Evolutionary conservation across 78 protist genomes (phyloP).

Genomic region (Creolimax fragrantissima): DNA sequence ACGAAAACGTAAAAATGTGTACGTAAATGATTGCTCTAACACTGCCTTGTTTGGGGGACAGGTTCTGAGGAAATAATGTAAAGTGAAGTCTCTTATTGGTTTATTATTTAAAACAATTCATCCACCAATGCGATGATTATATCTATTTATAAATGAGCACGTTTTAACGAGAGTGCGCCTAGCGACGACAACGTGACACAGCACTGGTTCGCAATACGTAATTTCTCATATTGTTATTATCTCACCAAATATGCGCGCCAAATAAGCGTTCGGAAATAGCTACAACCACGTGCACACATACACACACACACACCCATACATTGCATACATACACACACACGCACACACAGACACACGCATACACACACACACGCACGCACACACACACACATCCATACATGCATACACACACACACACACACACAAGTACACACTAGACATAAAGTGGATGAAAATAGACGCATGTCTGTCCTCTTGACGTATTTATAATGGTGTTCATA

Average conservation of each 20-base stretch:
- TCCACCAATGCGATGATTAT: not conserved
- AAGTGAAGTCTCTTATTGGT: too few relatives aligned
- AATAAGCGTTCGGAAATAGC: too few relatives aligned
- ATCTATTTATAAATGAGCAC: not conserved
- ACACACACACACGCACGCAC: not conserved
- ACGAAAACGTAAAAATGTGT: too few relatives aligned
- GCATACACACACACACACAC: not conserved
- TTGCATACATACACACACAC: not conserved
- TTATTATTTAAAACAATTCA: not conserved
- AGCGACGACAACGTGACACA: not conserved
- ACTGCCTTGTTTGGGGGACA: too few relatives aligned
- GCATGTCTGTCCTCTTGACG: too few relatives aligned
- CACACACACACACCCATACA: not conserved
- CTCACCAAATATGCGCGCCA: not conserved
- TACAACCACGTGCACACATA: not conserved
- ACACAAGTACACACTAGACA: not conserved
- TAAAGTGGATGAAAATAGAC: too few relatives aligned
- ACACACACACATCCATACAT: not conserved
- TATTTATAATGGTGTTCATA: too few relatives aligned
- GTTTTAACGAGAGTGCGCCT: not conserved
- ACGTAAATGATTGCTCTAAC: too few relatives aligned
- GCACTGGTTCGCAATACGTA: not conserved
- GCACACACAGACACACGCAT: not conserved
- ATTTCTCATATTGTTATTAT: not conserved
- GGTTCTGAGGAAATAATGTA: too few relatives aligned